A percentile compares a stretch with the other conserved stretches of the same genome.
Evolutionary conservation across 1,284 basidiomycete species (phyloP).

Genomic region (Sphaerobolus stellatus): DNA sequence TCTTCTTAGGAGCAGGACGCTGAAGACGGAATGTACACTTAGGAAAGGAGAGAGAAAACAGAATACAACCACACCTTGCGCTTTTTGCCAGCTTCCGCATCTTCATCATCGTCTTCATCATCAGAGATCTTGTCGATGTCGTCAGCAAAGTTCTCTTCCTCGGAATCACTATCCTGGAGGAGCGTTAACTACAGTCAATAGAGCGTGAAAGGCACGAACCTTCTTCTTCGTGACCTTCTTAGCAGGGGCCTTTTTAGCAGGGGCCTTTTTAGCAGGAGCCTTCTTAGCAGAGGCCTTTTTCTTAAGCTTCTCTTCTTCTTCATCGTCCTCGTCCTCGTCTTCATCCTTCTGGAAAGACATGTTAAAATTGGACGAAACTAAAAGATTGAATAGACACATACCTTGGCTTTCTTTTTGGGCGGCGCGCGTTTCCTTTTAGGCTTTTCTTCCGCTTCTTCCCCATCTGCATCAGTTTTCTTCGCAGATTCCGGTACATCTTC

Average conservation of each 20-base stretch:
- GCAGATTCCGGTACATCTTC: constrained; percentile 78
- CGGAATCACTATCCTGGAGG: constrained; percentile 26
- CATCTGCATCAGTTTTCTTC: constrained; percentile 51
- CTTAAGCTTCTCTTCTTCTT: constrained; percentile 41
- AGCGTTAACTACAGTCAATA: constrained; percentile 15
- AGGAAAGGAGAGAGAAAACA: constrained; percentile 27
- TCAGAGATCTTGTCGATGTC: constrained; percentile 30
- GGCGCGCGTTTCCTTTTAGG: constrained; percentile 34
- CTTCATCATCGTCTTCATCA: constrained; percentile 29
- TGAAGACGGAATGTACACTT: constrained; percentile 42
- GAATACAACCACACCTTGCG: constrained; percentile 43
- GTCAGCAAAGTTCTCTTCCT: constrained; percentile 14
- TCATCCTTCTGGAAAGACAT: constrained; percentile 29
- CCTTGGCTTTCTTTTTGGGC: constrained; percentile 46
- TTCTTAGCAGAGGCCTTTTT: constrained; percentile 33
- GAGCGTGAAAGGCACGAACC: constrained; percentile 12
- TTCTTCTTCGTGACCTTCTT: constrained; percentile 38
- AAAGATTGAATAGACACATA: constrained; percentile 4
- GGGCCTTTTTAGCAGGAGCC: constrained; percentile 20
- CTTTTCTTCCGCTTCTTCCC: constrained; percentile 46
- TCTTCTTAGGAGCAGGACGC: constrained; percentile 31
- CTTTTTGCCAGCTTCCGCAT: constrained; percentile 34
- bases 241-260: constrained; percentile 30
- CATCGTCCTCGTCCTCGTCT: constrained; percentile 30
- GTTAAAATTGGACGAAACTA: neutral